Evolutionary conservation across 2,329 filamentous ascomycete species (phyloP), one percentile per base, ranked within the genome.

Genomic region (Trichoderma sp.): DNA sequence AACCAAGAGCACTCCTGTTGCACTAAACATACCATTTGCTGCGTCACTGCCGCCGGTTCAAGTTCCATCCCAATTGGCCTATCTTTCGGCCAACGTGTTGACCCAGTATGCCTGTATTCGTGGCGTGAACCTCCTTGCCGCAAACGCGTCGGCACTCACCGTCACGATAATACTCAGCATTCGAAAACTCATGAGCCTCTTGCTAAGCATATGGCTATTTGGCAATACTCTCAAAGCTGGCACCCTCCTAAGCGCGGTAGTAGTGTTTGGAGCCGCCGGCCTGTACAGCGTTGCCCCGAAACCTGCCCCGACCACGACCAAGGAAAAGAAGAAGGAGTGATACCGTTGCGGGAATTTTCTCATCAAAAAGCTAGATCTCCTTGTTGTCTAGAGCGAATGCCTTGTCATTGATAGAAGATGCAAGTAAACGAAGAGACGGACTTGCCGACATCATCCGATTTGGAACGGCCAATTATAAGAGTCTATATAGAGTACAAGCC

Each of bases 101-200:
- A 98, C 96, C 3, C 96, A 99, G 81, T 94, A 98, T 77, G 88
- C 94, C 28, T 99, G 96, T 81, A 98, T 99, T 74, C 92, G 95
- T 3, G 96, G 96, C 2, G 96, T 99, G 71, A 98, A 98, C 76
- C 87, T 97, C n/a, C 86, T 99, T 5, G 95, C 93, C 1, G 93
- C 95, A 0, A 92, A 91, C 69, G 93, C 93, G 4, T 95, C 95
- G 4, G 97, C 96, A 0, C 87, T 99, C 70, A 98, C 96, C 0
- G 96, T 99, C 28, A 98, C 95, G 1, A 97, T 99, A 76, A 94
- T 98, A 62, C 86, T 99, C 73, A 99, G 98, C 80, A 93, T 99
- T 73, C 89, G 96, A 76, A 99, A 99, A 82, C 85, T 99, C 23
- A 92, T 97, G 70, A 98, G 95, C 77, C 87, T 98, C 73, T 84